Base-by-base conservation (phyloP, 139 green algal genomes). In the Chlorella sorokiniana region DNA sequence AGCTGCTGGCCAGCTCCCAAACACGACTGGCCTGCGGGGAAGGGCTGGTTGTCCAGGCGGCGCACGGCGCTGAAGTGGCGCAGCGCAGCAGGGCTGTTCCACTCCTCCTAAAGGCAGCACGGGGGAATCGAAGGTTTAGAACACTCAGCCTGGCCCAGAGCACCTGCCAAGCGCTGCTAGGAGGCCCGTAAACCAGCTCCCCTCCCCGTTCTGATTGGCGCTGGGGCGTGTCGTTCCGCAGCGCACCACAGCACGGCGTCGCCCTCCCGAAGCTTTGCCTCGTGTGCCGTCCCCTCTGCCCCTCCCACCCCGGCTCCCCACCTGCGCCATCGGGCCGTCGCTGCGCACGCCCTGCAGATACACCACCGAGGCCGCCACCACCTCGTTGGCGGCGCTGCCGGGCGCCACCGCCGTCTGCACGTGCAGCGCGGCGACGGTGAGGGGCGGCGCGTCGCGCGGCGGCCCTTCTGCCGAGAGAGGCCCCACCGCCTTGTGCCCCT, bases 351-450 rank as follows among this genome's bases (percentile, higher is more conserved):
- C 76, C 22, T 40, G 25, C 63, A 96, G 79, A 73, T 94, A 84
- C 61, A 97, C 89, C 79, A 98, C 90, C 22, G 86, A 93, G 56
- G 88, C 91, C 2, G 90, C 87, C 38, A 95, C 88, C 25, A 99
- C 86, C 90, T 99, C 92, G 84, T 93, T 93, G 29, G 86, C 71
- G 54, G 72, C 89, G 75, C 67, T 94, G 80, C 52, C 87, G 45
- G 91, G 81, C 70, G 96, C 90, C 40, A 96, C 82, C 25, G 91
- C 51, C 18, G 96, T 98, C 85, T 98, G 97, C 61, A 99, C 82
- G 79, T 90, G 92, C 27, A 99, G 64, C 0, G 96, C 88, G 0
- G 95, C 97, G 11, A 98, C 93, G 3, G 88, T 89, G 29, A 99
- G 88, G 0, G 92, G 92, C 5, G 96, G 96, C 9, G 90, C 35